Percentiles rank a stretch among this genome's conserved stretches.
phyloP scores from a whole-genome alignment of 176 grass and related monocot species.

The Urochloa ruziziensis region DNA sequence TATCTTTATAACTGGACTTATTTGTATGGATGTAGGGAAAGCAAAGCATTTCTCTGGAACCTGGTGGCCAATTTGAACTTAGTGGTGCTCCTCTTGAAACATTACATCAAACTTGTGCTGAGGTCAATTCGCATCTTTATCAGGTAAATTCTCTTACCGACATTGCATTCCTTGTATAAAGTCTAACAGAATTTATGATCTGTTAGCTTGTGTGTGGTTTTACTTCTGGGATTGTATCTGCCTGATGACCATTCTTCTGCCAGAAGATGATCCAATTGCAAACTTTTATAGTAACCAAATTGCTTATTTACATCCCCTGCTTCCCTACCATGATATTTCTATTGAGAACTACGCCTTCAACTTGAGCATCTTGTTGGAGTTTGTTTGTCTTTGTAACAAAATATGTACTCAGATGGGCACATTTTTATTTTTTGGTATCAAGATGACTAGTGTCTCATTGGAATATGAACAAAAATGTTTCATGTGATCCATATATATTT shows the following conservation, averaged over 20 bases:
- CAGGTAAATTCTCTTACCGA: slow-evolving; percentile 54
- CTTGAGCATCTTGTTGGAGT: neutral
- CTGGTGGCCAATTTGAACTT: slow-evolving; percentile 97
- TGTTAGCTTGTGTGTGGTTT: neutral
- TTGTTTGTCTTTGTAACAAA: slow-evolving; percentile 19
- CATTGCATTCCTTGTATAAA: neutral
- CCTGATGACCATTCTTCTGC: neutral
- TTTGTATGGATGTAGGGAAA: slow-evolving; percentile 53
- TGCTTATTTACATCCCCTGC: neutral
- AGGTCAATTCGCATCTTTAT: slow-evolving; percentile 99
- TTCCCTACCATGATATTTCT: neutral
- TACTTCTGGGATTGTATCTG: neutral
- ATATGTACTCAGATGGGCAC: neutral
- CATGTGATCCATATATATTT: neutral
- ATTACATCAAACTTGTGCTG: slow-evolving; percentile 96
- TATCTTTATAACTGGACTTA: neutral
- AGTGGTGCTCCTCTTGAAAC: slow-evolving; percentile 95
- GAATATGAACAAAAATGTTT: neutral
- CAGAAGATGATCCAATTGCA: neutral
- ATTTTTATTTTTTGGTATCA: neutral
- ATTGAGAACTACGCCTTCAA: neutral
- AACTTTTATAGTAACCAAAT: neutral
- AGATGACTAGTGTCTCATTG: neutral
- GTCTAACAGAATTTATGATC: neutral
- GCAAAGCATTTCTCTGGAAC: slow-evolving; percentile 94